Conservation (phyloP, 73 alveolate genomes). For the Blepharisma stoltei region DNA sequence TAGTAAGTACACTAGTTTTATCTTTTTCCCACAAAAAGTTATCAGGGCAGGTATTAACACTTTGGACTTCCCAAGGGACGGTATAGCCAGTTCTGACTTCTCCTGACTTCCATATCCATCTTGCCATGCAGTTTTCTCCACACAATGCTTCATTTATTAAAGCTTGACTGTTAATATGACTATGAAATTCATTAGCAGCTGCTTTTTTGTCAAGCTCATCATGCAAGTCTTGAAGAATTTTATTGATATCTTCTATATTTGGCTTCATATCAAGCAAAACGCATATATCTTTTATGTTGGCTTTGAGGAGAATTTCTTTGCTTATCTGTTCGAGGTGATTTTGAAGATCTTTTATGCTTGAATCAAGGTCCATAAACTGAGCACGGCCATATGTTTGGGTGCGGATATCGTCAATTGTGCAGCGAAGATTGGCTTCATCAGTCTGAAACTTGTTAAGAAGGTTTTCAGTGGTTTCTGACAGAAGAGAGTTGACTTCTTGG, state of each 20-base stretch:
- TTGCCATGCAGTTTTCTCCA: conserved; percentile 89
- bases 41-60: conserved; percentile 93
- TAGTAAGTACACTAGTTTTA: conserved; percentile 79
- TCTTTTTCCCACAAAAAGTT: conserved; percentile 96
- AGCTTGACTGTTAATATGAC: conserved; percentile 74
- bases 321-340: conserved; percentile 65
- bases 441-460: too few species aligned
- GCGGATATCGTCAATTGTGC: too few species aligned
- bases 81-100: conserved; percentile 73
- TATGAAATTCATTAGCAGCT: conserved; percentile 57
- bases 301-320: conserved; percentile 80
- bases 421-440: too few species aligned
- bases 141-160: conserved; percentile 88
- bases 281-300: conserved; percentile 72
- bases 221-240: conserved; percentile 73
- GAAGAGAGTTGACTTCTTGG: neutral
- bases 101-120: conserved; percentile 97
- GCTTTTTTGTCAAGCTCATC: conserved; percentile 72
- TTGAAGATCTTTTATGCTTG: neutral
- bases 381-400: too few species aligned
- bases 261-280: conserved; percentile 60
- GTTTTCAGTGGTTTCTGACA: neutral
- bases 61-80: conserved; percentile 96
- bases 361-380: too few species aligned
- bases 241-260: conserved; percentile 79